Evolutionary conservation across 2,329 filamentous ascomycete species (phyloP).

Genomic region (Diaporthe longicolla): DNA sequence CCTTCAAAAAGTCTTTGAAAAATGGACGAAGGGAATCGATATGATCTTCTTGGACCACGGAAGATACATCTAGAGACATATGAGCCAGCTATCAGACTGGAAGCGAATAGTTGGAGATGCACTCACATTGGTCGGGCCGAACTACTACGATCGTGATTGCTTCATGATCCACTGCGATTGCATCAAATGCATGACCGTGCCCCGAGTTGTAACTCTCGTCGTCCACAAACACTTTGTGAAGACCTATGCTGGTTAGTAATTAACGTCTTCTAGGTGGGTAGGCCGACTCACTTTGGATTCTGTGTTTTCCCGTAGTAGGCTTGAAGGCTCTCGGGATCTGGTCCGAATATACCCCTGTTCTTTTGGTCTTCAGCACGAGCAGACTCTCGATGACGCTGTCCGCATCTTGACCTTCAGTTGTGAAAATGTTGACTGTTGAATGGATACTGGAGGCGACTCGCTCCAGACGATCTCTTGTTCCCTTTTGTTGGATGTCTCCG

Average conservation of each 20-base stretch:
- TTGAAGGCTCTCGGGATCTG: slow-evolving; percentile 70
- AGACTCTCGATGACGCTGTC: slow-evolving; percentile 72
- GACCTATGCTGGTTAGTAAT: slow-evolving; percentile 54
- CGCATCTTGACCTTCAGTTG: slow-evolving; percentile 56
- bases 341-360: slow-evolving; percentile 63
- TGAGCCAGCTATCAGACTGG: neutral
- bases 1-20: slow-evolving; percentile 46
- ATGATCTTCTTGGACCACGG: slow-evolving; percentile 44
- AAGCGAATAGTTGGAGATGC: accelerated
- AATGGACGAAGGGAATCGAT: slow-evolving; percentile 44
- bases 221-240: slow-evolving; percentile 72
- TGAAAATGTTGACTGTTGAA: slow-evolving; percentile 56
- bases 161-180: slow-evolving; percentile 64
- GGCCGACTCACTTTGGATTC: slow-evolving; percentile 61
- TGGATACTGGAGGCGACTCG: slow-evolving; percentile 40
- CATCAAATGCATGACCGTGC: slow-evolving; percentile 70
- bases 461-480: neutral
- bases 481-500: slow-evolving; percentile 32
- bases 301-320: slow-evolving; percentile 68
- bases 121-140: slow-evolving; percentile 73
- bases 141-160: slow-evolving; percentile 66
- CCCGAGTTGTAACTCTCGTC: slow-evolving; percentile 68
- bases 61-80: slow-evolving; percentile 47
- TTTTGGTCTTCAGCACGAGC: slow-evolving; percentile 65
- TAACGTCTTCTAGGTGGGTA: neutral